These are phyloP conservation scores for Lipomyces sp. DNA, from an alignment of 805 yeast species.

Conservation along the genomic window DNA sequence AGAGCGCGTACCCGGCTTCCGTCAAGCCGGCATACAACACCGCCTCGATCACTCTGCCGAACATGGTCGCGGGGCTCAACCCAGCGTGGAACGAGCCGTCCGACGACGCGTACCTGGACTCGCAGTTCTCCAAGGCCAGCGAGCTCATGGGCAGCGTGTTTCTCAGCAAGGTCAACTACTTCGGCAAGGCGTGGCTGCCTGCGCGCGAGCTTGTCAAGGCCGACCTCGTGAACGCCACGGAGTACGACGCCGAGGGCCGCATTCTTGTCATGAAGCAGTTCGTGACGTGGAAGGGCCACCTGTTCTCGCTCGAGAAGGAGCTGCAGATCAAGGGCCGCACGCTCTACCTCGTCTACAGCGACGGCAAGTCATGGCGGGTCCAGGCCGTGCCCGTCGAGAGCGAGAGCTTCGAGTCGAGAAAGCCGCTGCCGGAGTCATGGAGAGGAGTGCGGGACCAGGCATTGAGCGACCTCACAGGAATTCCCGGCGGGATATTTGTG, in stretches of 20 bases:
- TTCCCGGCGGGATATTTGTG: constrained; percentile 82
- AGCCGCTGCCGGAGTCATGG: constrained; percentile 85
- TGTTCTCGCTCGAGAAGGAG: constrained; percentile 64
- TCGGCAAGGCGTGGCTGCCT: constrained; percentile 87
- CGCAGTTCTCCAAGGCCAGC: constrained; percentile 65
- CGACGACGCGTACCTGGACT: constrained; percentile 59
- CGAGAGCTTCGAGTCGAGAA: constrained; percentile 77
- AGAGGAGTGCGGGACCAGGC: constrained; percentile 93
- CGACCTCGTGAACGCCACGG: constrained; percentile 62
- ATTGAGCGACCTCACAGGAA: constrained; percentile 68
- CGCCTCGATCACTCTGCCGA: constrained; percentile 70
- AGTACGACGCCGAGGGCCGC: constrained; percentile 66
- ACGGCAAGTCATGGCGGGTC: constrained; percentile 71
- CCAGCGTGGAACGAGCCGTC: constrained; percentile 79
- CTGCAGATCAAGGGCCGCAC: constrained; percentile 43
- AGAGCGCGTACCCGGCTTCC: constrained; percentile 61
- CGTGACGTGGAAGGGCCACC: constrained; percentile 95
- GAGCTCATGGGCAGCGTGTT: constrained; percentile 82
- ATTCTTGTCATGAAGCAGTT: constrained; percentile 70
- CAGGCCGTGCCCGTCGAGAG: constrained; percentile 85
- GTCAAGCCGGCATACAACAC: constrained; percentile 65
- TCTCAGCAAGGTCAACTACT: constrained; percentile 58
- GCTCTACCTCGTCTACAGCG: constrained; percentile 76
- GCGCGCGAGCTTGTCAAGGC: constrained; percentile 72
- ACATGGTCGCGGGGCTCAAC: constrained; percentile 72